A percentile compares a stretch with the other conserved stretches of the same genome.
These are phyloP conservation scores for Metarhizium album DNA, from an alignment of 2,329 filamentous ascomycete genomes.

Conservation along the genomic window DNA sequence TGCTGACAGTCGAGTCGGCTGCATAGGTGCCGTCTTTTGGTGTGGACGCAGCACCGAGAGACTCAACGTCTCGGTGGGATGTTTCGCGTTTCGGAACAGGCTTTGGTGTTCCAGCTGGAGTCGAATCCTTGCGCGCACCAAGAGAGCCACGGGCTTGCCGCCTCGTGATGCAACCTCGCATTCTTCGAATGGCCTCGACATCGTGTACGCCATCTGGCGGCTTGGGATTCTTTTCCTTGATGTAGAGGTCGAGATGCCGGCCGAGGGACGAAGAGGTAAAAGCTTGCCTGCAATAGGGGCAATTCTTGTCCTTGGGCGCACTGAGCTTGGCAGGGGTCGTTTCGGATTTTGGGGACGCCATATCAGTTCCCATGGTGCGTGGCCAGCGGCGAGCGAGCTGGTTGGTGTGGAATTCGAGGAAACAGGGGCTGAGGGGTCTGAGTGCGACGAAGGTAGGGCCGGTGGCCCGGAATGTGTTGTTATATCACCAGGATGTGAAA, in stretches of 20 bases:
- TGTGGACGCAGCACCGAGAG: slow-evolving; percentile 26
- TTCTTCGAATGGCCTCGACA: slow-evolving; percentile 76
- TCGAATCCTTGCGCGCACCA: slow-evolving; percentile 48
- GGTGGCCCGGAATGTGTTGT: neutral
- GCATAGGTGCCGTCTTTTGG: slow-evolving; percentile 32
- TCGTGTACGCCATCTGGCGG: slow-evolving; percentile 77
- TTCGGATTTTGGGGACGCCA: slow-evolving; percentile 24
- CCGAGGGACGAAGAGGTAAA: slow-evolving; percentile 93
- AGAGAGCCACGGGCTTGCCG: slow-evolving; percentile 64
- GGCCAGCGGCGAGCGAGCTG: neutral
- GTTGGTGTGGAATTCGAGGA: neutral
- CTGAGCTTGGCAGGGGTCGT: slow-evolving; percentile 25
- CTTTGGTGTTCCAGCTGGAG: slow-evolving; percentile 41
- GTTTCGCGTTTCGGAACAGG: slow-evolving; percentile 27
- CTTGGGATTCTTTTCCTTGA: slow-evolving; percentile 88
- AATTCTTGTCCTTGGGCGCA: slow-evolving; percentile 73
- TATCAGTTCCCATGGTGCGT: slow-evolving; percentile 22
- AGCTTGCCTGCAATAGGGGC: slow-evolving; percentile 76
- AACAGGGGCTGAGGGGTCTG: neutral
- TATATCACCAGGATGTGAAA: slow-evolving; percentile 4
- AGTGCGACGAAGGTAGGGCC: slow-evolving; percentile 5
- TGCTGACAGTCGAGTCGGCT: slow-evolving; percentile 40
- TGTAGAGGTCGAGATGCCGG: slow-evolving; percentile 86
- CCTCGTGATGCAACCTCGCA: slow-evolving; percentile 77
- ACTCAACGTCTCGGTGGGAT: slow-evolving; percentile 28